A percentile compares a stretch with the other conserved stretches of the same genome.
These are phyloP conservation scores for Lodderomyces pseudojiufengensis DNA, from an alignment of 1,139 yeast genomes.

Conservation along the genomic window DNA sequence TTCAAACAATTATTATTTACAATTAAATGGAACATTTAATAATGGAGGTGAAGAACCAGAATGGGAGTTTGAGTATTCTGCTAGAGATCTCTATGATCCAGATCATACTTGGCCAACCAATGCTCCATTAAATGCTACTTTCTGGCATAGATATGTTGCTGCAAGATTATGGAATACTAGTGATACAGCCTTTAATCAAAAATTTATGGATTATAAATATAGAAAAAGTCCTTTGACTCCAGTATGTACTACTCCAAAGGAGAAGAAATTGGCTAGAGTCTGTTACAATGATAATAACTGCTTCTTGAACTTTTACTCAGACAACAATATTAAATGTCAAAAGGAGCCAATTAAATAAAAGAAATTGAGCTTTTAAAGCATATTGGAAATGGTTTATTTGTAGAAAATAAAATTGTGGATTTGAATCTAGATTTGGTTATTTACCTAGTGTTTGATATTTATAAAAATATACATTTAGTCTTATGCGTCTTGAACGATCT, in stretches of 20 bases:
- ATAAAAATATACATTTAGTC: too few relatives aligned
- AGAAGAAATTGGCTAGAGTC: slow-evolving; percentile 1
- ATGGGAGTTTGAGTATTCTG: slow-evolving; percentile 56
- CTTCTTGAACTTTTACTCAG: slow-evolving; percentile 13
- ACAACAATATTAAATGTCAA: slow-evolving; percentile 10
- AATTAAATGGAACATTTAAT: slow-evolving; percentile 48
- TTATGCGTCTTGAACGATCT: too few relatives aligned
- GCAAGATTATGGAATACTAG: slow-evolving; percentile 29
- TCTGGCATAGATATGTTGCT: slow-evolving; percentile 48
- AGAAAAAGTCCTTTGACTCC: slow-evolving; percentile 53
- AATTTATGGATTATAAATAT: slow-evolving; percentile 44
- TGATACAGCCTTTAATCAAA: slow-evolving; percentile 41
- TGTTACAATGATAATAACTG: slow-evolving; percentile 25
- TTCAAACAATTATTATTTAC: slow-evolving; percentile 53
- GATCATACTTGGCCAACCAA: slow-evolving; percentile 44
- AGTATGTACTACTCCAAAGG: slow-evolving; percentile 28
- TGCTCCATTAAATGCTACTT: slow-evolving; percentile 56
- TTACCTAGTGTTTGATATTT: too few relatives aligned
- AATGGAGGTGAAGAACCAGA: slow-evolving; percentile 48
- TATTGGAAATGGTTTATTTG: too few relatives aligned
- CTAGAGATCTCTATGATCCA: slow-evolving; percentile 49
- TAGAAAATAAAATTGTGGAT: too few relatives aligned
- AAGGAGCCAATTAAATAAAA: not conserved
- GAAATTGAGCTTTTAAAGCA: too few relatives aligned
- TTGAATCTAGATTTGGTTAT: too few relatives aligned